Evolutionary conservation across 345 rosid species (phyloP), one percentile per base, ranked within the genome.

Genomic region (Cardamine occulta): DNA sequence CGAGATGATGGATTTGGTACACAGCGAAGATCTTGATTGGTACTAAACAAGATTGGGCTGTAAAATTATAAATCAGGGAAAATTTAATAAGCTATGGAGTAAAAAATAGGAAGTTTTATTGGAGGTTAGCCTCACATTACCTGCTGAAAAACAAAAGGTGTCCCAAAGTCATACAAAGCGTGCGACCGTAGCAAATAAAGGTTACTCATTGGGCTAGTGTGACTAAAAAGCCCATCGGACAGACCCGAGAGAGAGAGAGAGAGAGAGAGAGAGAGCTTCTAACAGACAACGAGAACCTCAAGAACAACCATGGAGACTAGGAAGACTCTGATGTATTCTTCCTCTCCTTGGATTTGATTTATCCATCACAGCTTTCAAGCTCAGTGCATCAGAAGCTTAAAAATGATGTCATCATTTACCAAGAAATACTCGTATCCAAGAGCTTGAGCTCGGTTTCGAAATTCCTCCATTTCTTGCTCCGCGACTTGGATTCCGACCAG

Each of bases 401-500:
- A 92, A 60, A 80, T 37, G 11, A n/a, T 17, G 57, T 90, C 91
- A 31, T 88, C 82, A 5, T 90, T 90, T 34, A 92, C 96, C 73
- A 90, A 63, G 8, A 24, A 80, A 72, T 89, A 95, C n/a, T 90
- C 94, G 51, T 88, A 95, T 29, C 93, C 93, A 32, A 95, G 87
- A 73, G 26, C 60, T 53, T 73, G 65, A 14, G 99, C 94, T 34
- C 85, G 74, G 55, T 57, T 45, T 26, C 23, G 71, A 74, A 93
- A 90, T 74, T 87, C 98, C 10, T 82, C 81, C 93, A 88, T 86
- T 77, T 92, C 88, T 15, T 29, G 65, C 72, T 66, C 31, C 0
- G 72, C 54, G 47, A 95, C 86, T 75, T 89, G 98, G 79, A 92
- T 87, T 56, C 94, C 98, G 0, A 92, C 99, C 84, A 95, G 76